Evolutionary conservation across 306 rosid genomes (phyloP).

Genomic region (Phaseolus lunatus): DNA sequence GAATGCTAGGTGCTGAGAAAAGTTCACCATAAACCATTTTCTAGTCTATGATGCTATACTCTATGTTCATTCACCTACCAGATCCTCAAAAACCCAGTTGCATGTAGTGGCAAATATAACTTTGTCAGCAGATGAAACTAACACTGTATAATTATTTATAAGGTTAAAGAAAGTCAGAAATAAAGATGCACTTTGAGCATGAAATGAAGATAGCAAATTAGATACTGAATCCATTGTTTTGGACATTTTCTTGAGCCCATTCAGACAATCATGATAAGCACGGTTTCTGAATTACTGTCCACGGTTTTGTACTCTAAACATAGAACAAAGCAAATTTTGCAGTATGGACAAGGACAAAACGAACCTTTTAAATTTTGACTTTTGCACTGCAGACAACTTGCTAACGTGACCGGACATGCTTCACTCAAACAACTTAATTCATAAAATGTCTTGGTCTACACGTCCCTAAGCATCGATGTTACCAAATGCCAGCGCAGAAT

Average conservation of each 20-base stretch:
- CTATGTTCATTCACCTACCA: no score
- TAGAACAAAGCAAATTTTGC: neutral
- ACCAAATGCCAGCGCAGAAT: conserved; percentile 33
- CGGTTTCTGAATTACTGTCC: neutral
- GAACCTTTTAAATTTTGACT: neutral
- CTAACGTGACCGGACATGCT: neutral
- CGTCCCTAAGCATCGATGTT: conserved; percentile 2
- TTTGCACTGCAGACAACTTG: neutral
- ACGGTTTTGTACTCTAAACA: neutral
- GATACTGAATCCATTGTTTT: neutral
- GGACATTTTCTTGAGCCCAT: neutral
- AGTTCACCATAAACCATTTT: no score
- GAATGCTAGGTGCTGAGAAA: no score
- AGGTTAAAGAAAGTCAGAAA: no score
- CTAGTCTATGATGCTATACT: no score
- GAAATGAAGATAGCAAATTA: neutral
- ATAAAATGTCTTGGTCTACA: conserved; percentile 19
- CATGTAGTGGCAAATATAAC: no score
- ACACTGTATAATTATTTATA: no score
- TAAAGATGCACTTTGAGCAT: neutral
- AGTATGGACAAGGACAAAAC: neutral
- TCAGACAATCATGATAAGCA: neutral
- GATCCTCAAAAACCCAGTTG: no score
- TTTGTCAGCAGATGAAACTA: no score
- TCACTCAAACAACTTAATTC: neutral